Conservation (phyloP, 2,329 filamentous ascomycete genomes). For the Venturia effusa region DNA sequence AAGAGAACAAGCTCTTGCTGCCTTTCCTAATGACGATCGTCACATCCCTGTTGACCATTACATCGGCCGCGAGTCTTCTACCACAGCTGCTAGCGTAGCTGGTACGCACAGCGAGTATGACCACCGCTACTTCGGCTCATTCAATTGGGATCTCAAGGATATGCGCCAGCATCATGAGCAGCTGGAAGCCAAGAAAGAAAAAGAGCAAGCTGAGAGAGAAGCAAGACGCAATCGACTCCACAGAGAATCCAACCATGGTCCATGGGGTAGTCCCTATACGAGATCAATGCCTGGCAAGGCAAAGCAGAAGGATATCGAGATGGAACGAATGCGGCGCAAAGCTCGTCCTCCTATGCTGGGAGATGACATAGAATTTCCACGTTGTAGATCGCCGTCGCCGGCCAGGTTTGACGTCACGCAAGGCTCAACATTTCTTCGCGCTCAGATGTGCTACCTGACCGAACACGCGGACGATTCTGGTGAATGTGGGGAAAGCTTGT, state of each 20-base stretch:
- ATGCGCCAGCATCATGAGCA: conserved; percentile 70
- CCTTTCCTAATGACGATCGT: conserved; percentile 60
- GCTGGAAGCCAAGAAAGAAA: conserved; percentile 37
- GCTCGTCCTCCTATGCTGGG: conserved; percentile 80
- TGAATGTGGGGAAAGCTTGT: conserved; percentile 41
- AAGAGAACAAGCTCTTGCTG: conserved; percentile 63
- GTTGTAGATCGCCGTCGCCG: conserved; percentile 70
- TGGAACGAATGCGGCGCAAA: conserved; percentile 46
- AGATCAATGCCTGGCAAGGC: conserved; percentile 7
- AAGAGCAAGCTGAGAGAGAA: conserved; percentile 15
- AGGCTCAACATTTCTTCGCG: conserved; percentile 37
- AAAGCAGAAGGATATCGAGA: conserved; percentile 18
- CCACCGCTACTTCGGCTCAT: conserved; percentile 6
- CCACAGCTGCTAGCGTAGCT: conserved; percentile 17
- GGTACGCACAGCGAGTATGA: conserved; percentile 5
- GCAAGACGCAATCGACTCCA: conserved; percentile 3
- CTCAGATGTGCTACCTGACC: conserved; percentile 39
- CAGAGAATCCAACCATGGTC: conserved; percentile 10
- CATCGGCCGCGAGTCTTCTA: conserved; percentile 52
- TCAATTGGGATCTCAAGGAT: conserved; percentile 63
- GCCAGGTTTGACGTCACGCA: conserved; percentile 77
- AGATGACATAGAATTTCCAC: conserved; percentile 66
- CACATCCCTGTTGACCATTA: conserved; percentile 64
- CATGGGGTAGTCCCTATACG: conserved; percentile 29
- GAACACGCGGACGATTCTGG: conserved; percentile 34